These are phyloP conservation scores for Citropsis articulata DNA, from an alignment of 345 rosid species.

Conservation along the genomic window DNA sequence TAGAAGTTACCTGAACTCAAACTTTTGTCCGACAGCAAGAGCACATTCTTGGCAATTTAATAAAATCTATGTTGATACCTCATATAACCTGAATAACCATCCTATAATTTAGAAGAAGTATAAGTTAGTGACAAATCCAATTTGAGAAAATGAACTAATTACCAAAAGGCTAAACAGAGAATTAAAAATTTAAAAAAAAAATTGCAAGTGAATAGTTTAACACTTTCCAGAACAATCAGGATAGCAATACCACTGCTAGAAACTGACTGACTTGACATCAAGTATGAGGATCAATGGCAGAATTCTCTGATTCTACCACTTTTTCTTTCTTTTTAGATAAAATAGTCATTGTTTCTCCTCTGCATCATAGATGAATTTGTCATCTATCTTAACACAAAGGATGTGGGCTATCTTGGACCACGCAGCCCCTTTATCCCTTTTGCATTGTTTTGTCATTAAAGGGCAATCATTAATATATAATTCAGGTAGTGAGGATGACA, in stretches of 20 bases:
- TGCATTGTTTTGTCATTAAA: conserved; percentile 2
- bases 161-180: not conserved
- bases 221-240: not conserved
- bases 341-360: not conserved
- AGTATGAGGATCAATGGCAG: not conserved
- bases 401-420: conserved; percentile 21
- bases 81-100: not conserved
- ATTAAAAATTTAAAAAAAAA: not conserved
- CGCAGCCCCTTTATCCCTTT: conserved; percentile 7
- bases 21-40: not conserved
- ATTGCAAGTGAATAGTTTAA: not conserved
- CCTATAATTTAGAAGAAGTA: not conserved
- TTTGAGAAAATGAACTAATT: not conserved
- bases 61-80: not conserved
- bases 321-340: not conserved
- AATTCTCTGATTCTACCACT: not conserved
- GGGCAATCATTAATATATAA: conserved; percentile 5
- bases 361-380: not conserved
- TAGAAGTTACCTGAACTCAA: not conserved
- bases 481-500: conserved; percentile 4
- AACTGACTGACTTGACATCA: not conserved
- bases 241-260: not conserved
- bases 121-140: not conserved
- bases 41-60: not conserved
- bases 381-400: conserved; percentile 2